Conservation (phyloP, 1,284 basidiomycete species). For the Testicularia cyperi region DNA sequence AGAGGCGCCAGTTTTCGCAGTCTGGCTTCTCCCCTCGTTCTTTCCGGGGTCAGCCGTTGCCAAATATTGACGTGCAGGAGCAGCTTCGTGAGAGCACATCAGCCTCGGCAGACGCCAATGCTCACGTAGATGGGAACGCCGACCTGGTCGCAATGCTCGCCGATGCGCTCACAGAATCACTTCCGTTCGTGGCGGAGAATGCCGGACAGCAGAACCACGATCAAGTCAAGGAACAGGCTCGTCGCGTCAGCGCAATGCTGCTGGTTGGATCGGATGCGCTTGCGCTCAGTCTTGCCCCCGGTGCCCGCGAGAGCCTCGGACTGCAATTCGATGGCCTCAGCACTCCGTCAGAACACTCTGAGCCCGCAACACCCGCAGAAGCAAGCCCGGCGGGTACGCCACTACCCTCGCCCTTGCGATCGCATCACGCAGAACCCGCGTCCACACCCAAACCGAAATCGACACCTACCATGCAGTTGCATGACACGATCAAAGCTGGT, state of each 20-base stretch:
- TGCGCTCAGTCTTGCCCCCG: slow-evolving; percentile 30
- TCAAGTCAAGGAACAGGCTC: slow-evolving; percentile 22
- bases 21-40: slow-evolving; percentile 16
- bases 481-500: too few species aligned
- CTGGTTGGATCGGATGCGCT: slow-evolving; percentile 35
- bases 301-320: slow-evolving; percentile 22
- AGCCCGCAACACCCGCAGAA: slow-evolving; percentile 8
- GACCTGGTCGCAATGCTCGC: slow-evolving; percentile 24
- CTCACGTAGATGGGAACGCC: too few species aligned
- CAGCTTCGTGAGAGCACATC: background rate
- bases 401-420: too few species aligned
- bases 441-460: too few species aligned
- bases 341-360: slow-evolving; percentile 18
- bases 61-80: slow-evolving; percentile 1
- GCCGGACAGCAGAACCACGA: too few species aligned
- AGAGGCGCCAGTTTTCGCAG: slow-evolving; percentile 16
- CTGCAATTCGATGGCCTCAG: slow-evolving; percentile 27
- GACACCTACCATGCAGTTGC: too few species aligned
- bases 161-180: slow-evolving; percentile 27
- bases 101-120: too few species aligned
- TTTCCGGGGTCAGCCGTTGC: slow-evolving; percentile 1
- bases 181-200: slow-evolving; percentile 11
- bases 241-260: slow-evolving; percentile 32
- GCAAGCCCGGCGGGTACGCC: too few species aligned
- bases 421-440: too few species aligned